phyloP scores from a whole-genome alignment of 116 monocot species.

The Zostera marina region DNA sequence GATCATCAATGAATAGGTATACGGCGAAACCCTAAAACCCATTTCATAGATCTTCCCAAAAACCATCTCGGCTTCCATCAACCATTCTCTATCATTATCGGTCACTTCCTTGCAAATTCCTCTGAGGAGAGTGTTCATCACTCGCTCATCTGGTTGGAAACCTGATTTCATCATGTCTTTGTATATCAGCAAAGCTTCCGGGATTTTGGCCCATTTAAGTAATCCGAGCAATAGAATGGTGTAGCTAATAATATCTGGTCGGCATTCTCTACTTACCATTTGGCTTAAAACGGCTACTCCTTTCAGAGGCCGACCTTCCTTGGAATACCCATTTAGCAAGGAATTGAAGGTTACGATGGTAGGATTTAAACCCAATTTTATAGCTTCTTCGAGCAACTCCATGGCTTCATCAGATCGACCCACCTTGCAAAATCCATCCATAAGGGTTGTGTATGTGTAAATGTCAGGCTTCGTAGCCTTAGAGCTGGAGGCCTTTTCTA shows the following conservation, averaged over 20 bases:
- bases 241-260: constrained; percentile 42
- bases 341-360: constrained; percentile 61
- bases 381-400: constrained; percentile 45
- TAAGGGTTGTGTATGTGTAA: constrained; percentile 56
- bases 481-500: constrained; percentile 25
- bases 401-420: constrained; percentile 52
- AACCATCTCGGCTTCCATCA: constrained; percentile 38
- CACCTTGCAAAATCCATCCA: constrained; percentile 82
- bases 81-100: constrained; percentile 4
- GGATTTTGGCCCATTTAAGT: constrained; percentile 31
- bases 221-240: constrained; percentile 47
- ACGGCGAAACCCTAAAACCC: constrained; percentile 25
- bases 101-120: constrained; percentile 47
- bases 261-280: constrained; percentile 25
- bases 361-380: constrained; percentile 34
- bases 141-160: constrained; percentile 26
- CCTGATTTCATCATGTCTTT: constrained; percentile 38
- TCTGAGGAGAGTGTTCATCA: constrained; percentile 60
- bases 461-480: constrained; percentile 36
- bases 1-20: constrained; percentile 62
- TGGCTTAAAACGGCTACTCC: constrained; percentile 33
- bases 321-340: constrained; percentile 76
- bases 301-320: constrained; percentile 46
- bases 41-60: constrained; percentile 21
- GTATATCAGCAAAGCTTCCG: constrained; percentile 29